Evolutionary conservation across 352 stramenopile genomes (phyloP), one percentile per base, ranked within the genome.

Genomic region (Pythium coloratum): DNA sequence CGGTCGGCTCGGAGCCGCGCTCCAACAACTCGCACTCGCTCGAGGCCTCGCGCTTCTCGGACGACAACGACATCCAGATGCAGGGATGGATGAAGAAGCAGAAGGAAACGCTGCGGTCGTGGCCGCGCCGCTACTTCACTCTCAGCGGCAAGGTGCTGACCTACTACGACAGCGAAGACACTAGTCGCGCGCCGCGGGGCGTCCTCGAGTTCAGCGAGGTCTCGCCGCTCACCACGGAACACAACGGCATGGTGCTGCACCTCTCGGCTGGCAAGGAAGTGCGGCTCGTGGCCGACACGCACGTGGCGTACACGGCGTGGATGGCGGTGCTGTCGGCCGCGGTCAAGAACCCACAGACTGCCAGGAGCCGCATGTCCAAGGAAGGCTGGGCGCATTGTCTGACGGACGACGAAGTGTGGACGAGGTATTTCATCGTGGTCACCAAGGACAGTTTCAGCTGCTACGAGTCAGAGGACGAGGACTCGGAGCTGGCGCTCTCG

Each of bases 41-140:
- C 55, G 78, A 78, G 62, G 32, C 55, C 6, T 89, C 81, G 30
- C 67, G 66, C 44, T 44, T 78, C 42, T 89, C 78, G 56, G 80
- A 91, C 58, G 82, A 91, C 59, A 87, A 72, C 59, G 83, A 90
- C 54, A 79, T 91, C 63, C 79, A 90, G 59, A 91, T 93, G 82
- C 81, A 90, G 62, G 84, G 84, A 33, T 93, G 84, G 84, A 93
- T 93, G 84, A 77, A 81, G 34, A 93, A 93, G 67, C 84, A 93
- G 72, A 93, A 93, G 67, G 80, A 90, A 61, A 89, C 84, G 64
- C 72, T 89, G 66, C 80, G 80, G 33, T 89, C 77, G 14, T 92
- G 82, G 82, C 74, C 74, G 51, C 78, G 79, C 6, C 76, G 84
- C 36, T 93, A 90, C 69, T 93, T 93, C 66, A 87, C 80, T 44